These are phyloP conservation scores for Saccharum hybrid DNA, from an alignment of 202 grass and related monocot species.

Conservation along the genomic window DNA sequence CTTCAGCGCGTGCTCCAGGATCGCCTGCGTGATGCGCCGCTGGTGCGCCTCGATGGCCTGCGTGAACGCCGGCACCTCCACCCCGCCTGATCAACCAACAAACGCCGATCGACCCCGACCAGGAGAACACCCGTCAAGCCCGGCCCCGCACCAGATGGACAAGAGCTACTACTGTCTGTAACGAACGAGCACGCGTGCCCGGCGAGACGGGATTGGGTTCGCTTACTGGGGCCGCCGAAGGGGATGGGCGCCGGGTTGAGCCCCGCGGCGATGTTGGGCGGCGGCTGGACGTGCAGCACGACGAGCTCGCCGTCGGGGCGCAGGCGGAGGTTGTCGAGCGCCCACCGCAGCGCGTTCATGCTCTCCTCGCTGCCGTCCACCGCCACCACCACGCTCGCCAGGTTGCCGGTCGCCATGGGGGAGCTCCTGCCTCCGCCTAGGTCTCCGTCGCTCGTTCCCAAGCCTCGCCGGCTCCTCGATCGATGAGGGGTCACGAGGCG, in stretches of 20 bases:
- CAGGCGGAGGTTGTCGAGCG: constrained; percentile 80
- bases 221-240: constrained; percentile 89
- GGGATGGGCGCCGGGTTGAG: constrained; percentile 86
- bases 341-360: constrained; percentile 89
- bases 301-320: constrained; percentile 61
- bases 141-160: neutral
- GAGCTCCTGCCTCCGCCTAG: neutral
- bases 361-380: constrained; percentile 97
- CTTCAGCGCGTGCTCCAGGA: constrained; percentile 77
- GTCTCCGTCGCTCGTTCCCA: neutral
- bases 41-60: constrained; percentile 92
- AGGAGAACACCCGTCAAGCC: constrained; percentile 23
- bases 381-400: constrained; percentile 74
- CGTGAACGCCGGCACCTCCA: constrained; percentile 92
- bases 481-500: neutral
- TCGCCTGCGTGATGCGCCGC: constrained; percentile 81
- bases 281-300: constrained; percentile 83
- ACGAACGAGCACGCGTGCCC: neutral
- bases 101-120: neutral
- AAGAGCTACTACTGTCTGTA: neutral
- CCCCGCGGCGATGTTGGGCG: constrained; percentile 66
- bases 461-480: neutral
- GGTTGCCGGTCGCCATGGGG: constrained; percentile 76
- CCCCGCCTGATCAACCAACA: constrained; percentile 47
- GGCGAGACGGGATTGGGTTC: constrained; percentile 2